phyloP scores from a whole-genome alignment of 2,329 filamentous ascomycete genomes.

The Botrytis tulipae region DNA sequence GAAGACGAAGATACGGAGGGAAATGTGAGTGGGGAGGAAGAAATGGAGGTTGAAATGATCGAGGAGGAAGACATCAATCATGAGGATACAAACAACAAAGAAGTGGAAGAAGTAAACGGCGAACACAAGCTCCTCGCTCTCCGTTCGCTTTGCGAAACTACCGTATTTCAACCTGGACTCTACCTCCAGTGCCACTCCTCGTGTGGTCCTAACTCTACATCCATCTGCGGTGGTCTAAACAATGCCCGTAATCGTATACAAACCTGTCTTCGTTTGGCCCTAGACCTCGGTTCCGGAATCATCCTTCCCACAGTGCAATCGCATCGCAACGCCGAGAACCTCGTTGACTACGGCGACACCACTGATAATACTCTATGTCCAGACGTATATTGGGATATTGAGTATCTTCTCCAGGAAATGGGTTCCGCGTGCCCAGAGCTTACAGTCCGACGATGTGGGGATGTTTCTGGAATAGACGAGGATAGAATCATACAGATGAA shows the following conservation, averaged over 20 bases:
- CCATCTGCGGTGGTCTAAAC: slow-evolving; percentile 30
- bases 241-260: slow-evolving; percentile 32
- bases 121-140: background rate
- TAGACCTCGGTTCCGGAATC: slow-evolving; percentile 29
- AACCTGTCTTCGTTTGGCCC: slow-evolving; percentile 31
- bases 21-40: too few species aligned
- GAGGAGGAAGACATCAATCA: background rate
- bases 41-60: rapidly evolving
- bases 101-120: background rate
- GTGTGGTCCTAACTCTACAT: slow-evolving; percentile 22
- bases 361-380: slow-evolving; percentile 19
- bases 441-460: slow-evolving; percentile 25
- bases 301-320: slow-evolving; percentile 27
- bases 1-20: too few species aligned
- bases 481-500: slow-evolving; percentile 11
- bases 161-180: slow-evolving; percentile 28
- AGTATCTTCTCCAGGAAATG: slow-evolving; percentile 19
- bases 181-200: slow-evolving; percentile 32
- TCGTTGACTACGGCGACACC: background rate
- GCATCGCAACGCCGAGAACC: slow-evolving; percentile 21
- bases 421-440: slow-evolving; percentile 25
- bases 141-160: slow-evolving; percentile 22
- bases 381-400: slow-evolving; percentile 26
- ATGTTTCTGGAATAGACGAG: slow-evolving; percentile 24
- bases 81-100: background rate